These are phyloP conservation scores for Filobasidium wieringae DNA, from an alignment of 768 basidiomycete species.

Conservation along the genomic window DNA sequence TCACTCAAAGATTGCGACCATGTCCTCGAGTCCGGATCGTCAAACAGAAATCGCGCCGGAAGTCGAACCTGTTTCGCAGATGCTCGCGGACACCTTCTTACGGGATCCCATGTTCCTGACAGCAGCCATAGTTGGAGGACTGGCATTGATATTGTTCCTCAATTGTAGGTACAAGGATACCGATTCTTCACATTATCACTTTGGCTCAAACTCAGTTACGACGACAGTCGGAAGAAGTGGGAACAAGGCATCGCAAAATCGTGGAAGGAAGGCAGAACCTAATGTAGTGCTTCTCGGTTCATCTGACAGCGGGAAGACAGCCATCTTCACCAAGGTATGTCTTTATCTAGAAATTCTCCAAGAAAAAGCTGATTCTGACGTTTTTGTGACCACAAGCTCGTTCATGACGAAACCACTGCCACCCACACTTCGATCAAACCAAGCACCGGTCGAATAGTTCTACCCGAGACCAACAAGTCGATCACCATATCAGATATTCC, in stretches of 20 bases:
- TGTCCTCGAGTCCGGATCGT: too few relatives aligned
- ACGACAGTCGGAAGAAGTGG: not conserved
- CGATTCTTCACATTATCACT: not conserved
- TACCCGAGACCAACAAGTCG: not conserved
- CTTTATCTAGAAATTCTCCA: not conserved
- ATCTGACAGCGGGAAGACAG: constrained; percentile 29
- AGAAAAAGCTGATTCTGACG: not conserved
- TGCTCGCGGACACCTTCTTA: constrained; percentile 21
- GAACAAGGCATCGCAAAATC: not conserved
- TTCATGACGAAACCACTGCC: constrained; percentile 17
- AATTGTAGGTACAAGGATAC: not conserved
- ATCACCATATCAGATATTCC: constrained; percentile 31
- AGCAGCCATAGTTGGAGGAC: constrained; percentile 17
- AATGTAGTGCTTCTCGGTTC: constrained; percentile 30
- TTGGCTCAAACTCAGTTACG: not conserved
- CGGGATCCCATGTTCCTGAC: constrained; percentile 31
- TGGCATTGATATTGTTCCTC: constrained; percentile 18
- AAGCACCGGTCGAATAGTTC: constrained; percentile 14
- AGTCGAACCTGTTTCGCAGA: constrained; percentile 20
- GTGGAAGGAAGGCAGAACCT: constrained; percentile 3
- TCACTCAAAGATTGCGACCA: too few relatives aligned
- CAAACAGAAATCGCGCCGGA: too few relatives aligned
- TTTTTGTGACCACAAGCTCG: constrained; percentile 16
- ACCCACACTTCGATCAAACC: constrained; percentile 30
- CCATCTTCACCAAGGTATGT: constrained; percentile 31